These are phyloP conservation scores for Allomyces arbusculus DNA, from an alignment of 192 early-diverging fungal genomes.

Conservation along the genomic window DNA sequence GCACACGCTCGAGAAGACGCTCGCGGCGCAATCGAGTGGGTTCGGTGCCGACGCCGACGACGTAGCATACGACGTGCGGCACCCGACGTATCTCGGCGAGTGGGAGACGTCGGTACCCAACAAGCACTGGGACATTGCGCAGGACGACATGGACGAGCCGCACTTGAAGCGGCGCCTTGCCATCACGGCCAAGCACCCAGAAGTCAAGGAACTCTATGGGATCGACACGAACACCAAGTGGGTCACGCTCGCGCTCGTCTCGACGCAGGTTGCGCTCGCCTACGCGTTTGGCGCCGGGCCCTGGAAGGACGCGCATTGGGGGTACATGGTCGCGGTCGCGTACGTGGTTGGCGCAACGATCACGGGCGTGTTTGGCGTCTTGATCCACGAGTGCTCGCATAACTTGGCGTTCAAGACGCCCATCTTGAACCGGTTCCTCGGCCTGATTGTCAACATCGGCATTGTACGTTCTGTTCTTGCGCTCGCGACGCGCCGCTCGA, in stretches of 20 bases:
- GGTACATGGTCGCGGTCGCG: constrained; percentile 28
- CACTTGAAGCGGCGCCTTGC: constrained; percentile 72
- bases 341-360: constrained; percentile 68
- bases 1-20: no score
- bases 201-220: constrained; percentile 70
- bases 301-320: no score
- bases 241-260: constrained; percentile 39
- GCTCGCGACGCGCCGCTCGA: no score
- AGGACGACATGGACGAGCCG: constrained; percentile 81
- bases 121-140: constrained; percentile 48
- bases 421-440: constrained; percentile 60
- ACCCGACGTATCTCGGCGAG: constrained; percentile 57
- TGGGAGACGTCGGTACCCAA: constrained; percentile 64
- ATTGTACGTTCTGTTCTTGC: constrained; percentile 20
- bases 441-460: constrained; percentile 65
- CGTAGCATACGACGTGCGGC: constrained; percentile 30
- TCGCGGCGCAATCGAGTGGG: no score
- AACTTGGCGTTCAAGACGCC: constrained; percentile 51
- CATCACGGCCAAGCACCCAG: constrained; percentile 70
- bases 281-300: constrained; percentile 40
- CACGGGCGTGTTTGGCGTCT: constrained; percentile 60
- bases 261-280: constrained; percentile 52
- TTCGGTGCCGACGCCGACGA: no score
- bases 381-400: constrained; percentile 88
- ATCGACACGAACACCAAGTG: constrained; percentile 59